Evolutionary conservation across 371 early-diverging fungal genomes (phyloP).

Genomic region (Zancudomyces culisetae): DNA sequence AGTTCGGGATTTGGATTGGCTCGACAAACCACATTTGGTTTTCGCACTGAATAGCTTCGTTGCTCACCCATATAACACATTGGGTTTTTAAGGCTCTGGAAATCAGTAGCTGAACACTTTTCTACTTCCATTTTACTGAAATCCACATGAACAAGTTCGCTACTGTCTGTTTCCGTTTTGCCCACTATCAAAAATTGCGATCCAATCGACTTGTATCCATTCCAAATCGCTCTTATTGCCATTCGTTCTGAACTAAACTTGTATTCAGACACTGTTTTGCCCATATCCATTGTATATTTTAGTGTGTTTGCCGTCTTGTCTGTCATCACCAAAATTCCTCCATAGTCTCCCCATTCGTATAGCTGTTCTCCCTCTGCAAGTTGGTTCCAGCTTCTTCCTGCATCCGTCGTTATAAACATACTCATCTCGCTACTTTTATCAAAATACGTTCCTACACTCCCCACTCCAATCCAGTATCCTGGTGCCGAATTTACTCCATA

Average conservation of each 20-base stretch:
- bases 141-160: background rate
- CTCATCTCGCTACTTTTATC: conserved; percentile 36
- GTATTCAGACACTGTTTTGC: conserved; percentile 38
- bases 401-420: conserved; percentile 66
- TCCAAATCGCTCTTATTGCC: conserved; percentile 12
- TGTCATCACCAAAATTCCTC: conserved; percentile 42
- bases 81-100: background rate
- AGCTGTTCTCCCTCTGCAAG: conserved; percentile 33
- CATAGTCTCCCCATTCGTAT: conserved; percentile 71
- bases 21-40: background rate
- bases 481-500: conserved; percentile 50
- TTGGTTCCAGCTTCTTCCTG: conserved; percentile 51
- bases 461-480: conserved; percentile 77
- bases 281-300: conserved; percentile 40
- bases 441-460: conserved; percentile 58
- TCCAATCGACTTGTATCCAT: conserved; percentile 14
- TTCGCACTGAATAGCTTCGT: background rate
- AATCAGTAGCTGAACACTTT: background rate
- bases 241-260: conserved; percentile 8
- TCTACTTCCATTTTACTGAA: background rate
- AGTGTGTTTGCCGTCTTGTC: conserved; percentile 55
- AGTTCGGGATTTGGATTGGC: background rate
- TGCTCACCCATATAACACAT: background rate
- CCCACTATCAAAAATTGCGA: conserved; percentile 13
- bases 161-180: background rate